Evolutionary conservation across 805 yeast genomes (phyloP).

Genomic region (Kuraishia borneana): DNA sequence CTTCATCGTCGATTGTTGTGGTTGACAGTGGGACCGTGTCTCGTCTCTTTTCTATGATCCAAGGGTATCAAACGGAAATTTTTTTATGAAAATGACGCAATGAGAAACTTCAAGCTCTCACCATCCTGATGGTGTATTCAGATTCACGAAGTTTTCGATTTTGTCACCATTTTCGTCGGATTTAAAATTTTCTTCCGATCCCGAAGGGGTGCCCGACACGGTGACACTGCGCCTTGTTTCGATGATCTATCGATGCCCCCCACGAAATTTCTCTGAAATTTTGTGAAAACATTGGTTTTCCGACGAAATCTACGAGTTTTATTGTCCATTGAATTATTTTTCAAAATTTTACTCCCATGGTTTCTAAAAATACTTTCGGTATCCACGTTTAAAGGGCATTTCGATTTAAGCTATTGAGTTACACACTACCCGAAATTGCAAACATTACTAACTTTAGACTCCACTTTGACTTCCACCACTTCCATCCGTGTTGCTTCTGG

Average conservation of each 20-base stretch:
- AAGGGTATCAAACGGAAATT: neutral
- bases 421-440: neutral
- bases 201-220: too few species aligned
- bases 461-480: constrained; percentile 43
- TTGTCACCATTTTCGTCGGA: too few species aligned
- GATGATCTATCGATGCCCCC: too few species aligned
- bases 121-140: neutral
- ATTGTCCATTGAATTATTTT: too few species aligned
- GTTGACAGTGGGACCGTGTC: too few species aligned
- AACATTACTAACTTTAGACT: constrained; percentile 19
- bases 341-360: too few species aligned
- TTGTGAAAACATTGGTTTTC: too few species aligned
- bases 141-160: neutral
- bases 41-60: constrained; percentile 1
- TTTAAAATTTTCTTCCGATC: too few species aligned
- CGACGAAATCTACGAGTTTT: too few species aligned
- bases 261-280: too few species aligned
- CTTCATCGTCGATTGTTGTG: too few species aligned
- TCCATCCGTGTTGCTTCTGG: constrained; percentile 38
- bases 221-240: too few species aligned
- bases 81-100: neutral
- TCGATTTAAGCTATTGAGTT: neutral
- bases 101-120: neutral
- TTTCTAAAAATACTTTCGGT: neutral
- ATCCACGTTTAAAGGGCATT: neutral